These are phyloP conservation scores for Rossbeevera mucosa DNA, from an alignment of 768 basidiomycete species.

Conservation along the genomic window DNA sequence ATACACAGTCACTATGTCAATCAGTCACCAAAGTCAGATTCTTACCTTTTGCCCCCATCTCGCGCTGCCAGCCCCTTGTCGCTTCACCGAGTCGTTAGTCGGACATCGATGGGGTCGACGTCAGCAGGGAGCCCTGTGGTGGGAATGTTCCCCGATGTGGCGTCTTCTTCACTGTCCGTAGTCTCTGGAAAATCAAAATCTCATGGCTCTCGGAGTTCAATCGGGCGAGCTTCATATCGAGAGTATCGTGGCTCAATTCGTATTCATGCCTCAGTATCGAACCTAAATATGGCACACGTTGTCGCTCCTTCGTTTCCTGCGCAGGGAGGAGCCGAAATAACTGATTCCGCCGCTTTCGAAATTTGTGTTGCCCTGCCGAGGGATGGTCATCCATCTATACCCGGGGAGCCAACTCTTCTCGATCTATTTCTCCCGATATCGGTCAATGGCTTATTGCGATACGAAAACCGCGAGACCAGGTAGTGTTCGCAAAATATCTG, in stretches of 20 bases:
- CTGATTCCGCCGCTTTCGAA: neutral
- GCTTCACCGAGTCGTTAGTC: neutral
- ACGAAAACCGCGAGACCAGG: conserved; percentile 6
- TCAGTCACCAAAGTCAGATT: neutral
- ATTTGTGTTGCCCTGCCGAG: conserved; percentile 4
- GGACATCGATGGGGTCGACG: neutral
- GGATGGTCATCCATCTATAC: neutral
- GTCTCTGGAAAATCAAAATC: conserved; percentile 15
- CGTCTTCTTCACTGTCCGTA: neutral
- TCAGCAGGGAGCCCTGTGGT: neutral
- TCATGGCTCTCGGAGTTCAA: conserved; percentile 9
- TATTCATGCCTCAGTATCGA: neutral
- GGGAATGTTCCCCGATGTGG: neutral
- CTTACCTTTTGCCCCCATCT: neutral
- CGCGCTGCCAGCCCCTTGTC: neutral
- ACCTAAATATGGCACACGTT: neutral
- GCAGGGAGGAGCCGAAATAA: neutral
- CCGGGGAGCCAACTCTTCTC: neutral
- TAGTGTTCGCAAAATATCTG: neutral
- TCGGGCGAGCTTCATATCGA: conserved; percentile 19
- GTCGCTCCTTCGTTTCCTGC: neutral
- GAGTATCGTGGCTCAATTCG: neutral
- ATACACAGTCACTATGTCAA: neutral
- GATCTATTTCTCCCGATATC: conserved; percentile 11
- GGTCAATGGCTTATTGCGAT: conserved; percentile 3